Percentiles rank a stretch among this genome's conserved stretches.
Conservation (phyloP, 2,329 filamentous ascomycete species). For the Botryotinia calthae region DNA sequence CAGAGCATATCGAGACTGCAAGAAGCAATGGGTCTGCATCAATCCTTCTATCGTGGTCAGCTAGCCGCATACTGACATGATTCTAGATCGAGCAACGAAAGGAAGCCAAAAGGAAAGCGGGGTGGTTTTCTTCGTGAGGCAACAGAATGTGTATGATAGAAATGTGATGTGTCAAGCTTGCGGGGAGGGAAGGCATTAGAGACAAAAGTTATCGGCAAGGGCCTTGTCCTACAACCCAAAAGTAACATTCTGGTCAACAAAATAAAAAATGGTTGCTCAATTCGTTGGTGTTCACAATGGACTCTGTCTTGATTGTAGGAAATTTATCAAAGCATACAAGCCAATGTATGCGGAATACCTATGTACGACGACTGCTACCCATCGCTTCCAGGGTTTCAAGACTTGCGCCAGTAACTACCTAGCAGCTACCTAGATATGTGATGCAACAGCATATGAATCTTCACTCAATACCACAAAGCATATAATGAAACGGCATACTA, state of each 20-base stretch:
- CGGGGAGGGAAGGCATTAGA: neutral
- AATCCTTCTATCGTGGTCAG: neutral
- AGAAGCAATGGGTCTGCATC: constrained; percentile 82
- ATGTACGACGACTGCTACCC: neutral
- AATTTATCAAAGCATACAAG: neutral
- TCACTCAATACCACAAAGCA: neutral
- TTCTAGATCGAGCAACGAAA: constrained; percentile 46
- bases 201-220: neutral
- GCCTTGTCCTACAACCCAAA: neutral
- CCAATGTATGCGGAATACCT: neutral
- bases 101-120: constrained; percentile 44
- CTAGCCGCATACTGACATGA: constrained; percentile 3
- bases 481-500: neutral
- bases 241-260: neutral
- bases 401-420: neutral
- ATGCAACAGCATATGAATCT: neutral
- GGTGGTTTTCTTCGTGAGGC: constrained; percentile 33
- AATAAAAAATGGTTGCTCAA: neutral
- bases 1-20: constrained; percentile 94
- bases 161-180: neutral
- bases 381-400: neutral
- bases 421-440: neutral
- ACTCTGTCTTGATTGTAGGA: neutral
- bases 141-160: neutral
- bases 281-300: neutral